These are phyloP conservation scores for Ceratocystis harringtonii DNA, from an alignment of 2,329 filamentous ascomycete genomes.

Conservation along the genomic window DNA sequence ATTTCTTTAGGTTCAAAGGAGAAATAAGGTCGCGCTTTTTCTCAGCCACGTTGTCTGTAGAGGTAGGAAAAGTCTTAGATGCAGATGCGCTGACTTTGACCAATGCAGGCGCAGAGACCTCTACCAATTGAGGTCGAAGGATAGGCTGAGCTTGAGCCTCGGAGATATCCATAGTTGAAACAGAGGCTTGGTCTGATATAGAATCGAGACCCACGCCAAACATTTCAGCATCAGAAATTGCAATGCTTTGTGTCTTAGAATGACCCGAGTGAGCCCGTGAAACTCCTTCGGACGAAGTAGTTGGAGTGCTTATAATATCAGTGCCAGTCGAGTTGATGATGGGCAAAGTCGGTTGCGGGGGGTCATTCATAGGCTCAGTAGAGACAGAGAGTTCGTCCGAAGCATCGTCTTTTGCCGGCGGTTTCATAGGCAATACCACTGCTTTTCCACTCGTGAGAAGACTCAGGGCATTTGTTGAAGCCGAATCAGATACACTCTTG, in stretches of 20 bases:
- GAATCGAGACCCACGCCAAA: neutral
- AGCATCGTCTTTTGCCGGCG: neutral
- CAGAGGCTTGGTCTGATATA: slow-evolving; percentile 18
- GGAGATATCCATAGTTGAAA: slow-evolving; percentile 20
- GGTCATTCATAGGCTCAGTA: neutral
- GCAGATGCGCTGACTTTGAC: neutral
- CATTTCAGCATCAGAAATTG: neutral
- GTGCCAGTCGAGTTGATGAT: neutral
- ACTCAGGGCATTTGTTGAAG: neutral
- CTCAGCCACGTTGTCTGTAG: neutral
- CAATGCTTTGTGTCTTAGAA: neutral
- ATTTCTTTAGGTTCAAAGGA: neutral
- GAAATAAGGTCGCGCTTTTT: neutral
- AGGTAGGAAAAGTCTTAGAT: neutral
- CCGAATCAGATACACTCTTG: neutral
- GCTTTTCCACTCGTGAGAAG: neutral
- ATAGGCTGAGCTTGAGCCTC: slow-evolving; percentile 20
- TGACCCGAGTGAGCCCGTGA: neutral
- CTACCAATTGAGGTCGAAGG: slow-evolving; percentile 19
- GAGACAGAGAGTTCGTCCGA: neutral
- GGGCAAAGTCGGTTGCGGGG: neutral
- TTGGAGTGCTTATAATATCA: neutral
- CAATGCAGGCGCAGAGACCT: slow-evolving; percentile 7
- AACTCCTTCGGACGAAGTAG: neutral
- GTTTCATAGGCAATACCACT: neutral